A percentile compares a stretch with the other conserved stretches of the same genome.
Evolutionary conservation across 2,329 filamentous ascomycete species (phyloP).

Genomic region (Colletotrichum zoysiae): DNA sequence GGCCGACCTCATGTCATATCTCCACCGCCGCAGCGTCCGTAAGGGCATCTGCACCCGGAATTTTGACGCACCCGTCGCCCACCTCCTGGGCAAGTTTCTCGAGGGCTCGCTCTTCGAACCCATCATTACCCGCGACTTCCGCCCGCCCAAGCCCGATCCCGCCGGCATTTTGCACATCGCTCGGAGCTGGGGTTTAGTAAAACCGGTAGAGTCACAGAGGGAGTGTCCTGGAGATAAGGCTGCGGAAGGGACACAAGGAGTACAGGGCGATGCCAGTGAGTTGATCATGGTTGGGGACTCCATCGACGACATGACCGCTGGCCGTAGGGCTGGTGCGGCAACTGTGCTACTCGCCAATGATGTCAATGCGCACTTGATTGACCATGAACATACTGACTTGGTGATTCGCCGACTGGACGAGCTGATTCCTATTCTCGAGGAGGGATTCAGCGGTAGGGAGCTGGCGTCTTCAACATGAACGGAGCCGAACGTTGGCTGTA

Average conservation of each 20-base stretch:
- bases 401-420: slow-evolving; percentile 81
- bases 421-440: slow-evolving; percentile 79
- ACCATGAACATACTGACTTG: slow-evolving; percentile 82
- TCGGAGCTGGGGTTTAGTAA: slow-evolving; percentile 73
- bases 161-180: slow-evolving; percentile 91
- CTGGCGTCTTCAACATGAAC: not conserved
- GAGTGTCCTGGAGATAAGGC: slow-evolving; percentile 6
- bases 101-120: slow-evolving; percentile 76
- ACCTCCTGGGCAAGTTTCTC: slow-evolving; percentile 82
- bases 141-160: slow-evolving; percentile 87
- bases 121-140: slow-evolving; percentile 86
- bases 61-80: slow-evolving; percentile 83
- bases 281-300: slow-evolving; percentile 81
- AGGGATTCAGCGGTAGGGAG: slow-evolving; percentile 69
- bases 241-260: slow-evolving; percentile 25
- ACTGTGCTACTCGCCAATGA: slow-evolving; percentile 91
- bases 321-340: slow-evolving; percentile 83
- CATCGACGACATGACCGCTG: slow-evolving; percentile 93
- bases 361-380: slow-evolving; percentile 77
- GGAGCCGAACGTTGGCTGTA: too few relatives aligned
- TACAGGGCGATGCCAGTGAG: slow-evolving; percentile 56
- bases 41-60: slow-evolving; percentile 96
- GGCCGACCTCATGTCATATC: slow-evolving; percentile 81
- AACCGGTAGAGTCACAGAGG: slow-evolving; percentile 4
- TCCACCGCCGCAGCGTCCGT: slow-evolving; percentile 74